These are phyloP conservation scores for Kuraishia borneana DNA, from an alignment of 805 yeast species.

Conservation along the genomic window DNA sequence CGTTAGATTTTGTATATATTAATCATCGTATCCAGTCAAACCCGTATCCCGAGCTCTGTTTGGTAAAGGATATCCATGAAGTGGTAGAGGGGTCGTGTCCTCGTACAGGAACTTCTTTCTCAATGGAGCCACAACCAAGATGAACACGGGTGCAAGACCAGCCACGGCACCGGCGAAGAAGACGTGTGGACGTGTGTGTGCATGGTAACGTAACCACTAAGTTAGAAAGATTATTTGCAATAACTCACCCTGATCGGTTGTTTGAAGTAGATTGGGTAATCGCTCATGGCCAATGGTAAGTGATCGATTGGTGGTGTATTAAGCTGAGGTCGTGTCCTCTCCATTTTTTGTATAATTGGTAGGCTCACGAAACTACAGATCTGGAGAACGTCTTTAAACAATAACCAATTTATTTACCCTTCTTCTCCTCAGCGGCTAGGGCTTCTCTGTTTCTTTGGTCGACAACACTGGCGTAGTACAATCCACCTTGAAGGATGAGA, in stretches of 20 bases:
- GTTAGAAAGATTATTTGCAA: neutral
- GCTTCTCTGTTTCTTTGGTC: conserved; percentile 14
- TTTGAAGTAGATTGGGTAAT: conserved; percentile 44
- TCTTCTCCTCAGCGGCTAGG: too few species aligned
- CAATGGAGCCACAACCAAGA: conserved; percentile 48
- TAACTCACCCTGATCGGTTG: conserved; percentile 53
- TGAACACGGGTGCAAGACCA: conserved; percentile 52
- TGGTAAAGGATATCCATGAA: conserved; percentile 43
- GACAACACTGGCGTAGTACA: conserved; percentile 57
- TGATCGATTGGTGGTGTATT: too few species aligned
- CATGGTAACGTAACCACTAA: conserved; percentile 67
- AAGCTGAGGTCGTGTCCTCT: too few species aligned
- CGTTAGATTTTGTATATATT: conserved; percentile 7
- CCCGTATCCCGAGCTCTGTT: conserved; percentile 36
- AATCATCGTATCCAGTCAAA: conserved; percentile 48
- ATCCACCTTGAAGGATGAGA: conserved; percentile 76
- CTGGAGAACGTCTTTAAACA: too few species aligned
- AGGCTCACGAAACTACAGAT: too few species aligned
- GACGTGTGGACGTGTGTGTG: conserved; percentile 67
- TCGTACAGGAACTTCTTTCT: conserved; percentile 58
- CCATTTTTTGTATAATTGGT: too few species aligned
- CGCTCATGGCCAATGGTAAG: too few species aligned
- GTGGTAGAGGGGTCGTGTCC: conserved; percentile 58
- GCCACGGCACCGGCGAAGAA: conserved; percentile 58
- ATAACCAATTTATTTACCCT: too few species aligned